Evolutionary conservation across 176 grass and related monocot species (phyloP), one percentile per base, ranked within the genome.

Genomic region (Hordeum vulgare): DNA sequence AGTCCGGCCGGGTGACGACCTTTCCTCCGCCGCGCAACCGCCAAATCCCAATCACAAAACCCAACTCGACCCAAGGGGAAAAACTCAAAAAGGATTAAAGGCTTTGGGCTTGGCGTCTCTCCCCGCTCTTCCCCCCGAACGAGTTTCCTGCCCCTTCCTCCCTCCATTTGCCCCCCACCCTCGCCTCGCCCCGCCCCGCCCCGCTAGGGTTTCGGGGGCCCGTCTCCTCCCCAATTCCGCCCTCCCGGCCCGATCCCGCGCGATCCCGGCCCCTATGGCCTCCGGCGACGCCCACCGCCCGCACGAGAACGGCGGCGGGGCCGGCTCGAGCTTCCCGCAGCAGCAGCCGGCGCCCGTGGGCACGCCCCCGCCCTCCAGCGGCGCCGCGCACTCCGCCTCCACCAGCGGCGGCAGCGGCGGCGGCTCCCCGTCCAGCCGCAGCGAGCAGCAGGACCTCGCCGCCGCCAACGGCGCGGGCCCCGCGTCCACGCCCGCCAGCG

Each of bases 391-490:
- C 11, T 98, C 96, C 44, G 89, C 93, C 34, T 95, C 96, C 7
- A 93, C 93, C 6, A 95, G 91, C 9, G 92, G 87, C 27, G 91
- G 47, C 14, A 51, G 90, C 3, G 91, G 90, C 85, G 93, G 73
- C 0, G 93, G 90, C 2, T 94, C 96, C 28, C 95, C 92, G 37
- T 91, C 90, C 21, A 90, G 82, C 80, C 90, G 79, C 33, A 92
- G 78, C 84, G 90, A 95, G 36, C 89, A 86, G 12, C 80, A 79
- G 53, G 84, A 25, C 27, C 66, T 80, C 21, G n/a, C 84, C 26
- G 42, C 42, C n/a, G 36, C 41, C 25, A 11, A 76, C 21, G 75
- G 24, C 47, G 59, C 71, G 27, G 85, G 33, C 18, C 73, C 67
- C 4, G 71, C 70, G 7, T 91, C 85, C 24, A 90, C 93, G 44